Evolutionary conservation across 805 yeast species (phyloP), one percentile per base, ranked within the genome.

Genomic region (Schizosaccharomyces lindneri): DNA sequence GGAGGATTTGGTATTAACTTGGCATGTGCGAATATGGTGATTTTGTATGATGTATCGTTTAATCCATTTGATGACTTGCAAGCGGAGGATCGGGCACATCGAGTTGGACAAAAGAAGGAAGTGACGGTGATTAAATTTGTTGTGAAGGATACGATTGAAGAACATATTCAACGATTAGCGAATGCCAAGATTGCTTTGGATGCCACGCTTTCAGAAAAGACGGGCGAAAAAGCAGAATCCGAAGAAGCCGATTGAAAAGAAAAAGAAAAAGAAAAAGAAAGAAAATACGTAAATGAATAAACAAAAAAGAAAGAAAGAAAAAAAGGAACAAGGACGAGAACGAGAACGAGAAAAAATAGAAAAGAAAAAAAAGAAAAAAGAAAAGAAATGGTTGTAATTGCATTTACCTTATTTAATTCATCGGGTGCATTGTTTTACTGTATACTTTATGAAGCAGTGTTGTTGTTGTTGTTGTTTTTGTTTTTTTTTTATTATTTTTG

Each of bases 1-100:
- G 99, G 99, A 70, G 99, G 99, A 0, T 93, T 93, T 73, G 99
- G 99, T 63, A 93, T 93, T 73, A 93, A 93, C 69, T 77, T 93
- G 67, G 93, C 95, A 1, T 93, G 95, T 69, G 97, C 99, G 6
- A 90, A 87, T 69, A 81, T 83, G 64, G 98, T 93, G 1, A 78
- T 93, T 61, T 85, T 93, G 39, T 89, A 83, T 69, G 99, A 93
- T 70, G 90, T 88, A 70, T 84, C 95, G 60, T 93, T 93, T 74
- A 93, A 93, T 69, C 99, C 99, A 0, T 98, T 93, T 71, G 98
- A 93, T 71, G 99, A 93, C 69, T 85, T 84, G 69, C 99, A 93
- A 73, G 99, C 99, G 1, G 97, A 94, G 70, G 99, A 93, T 71
- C 80, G 99, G 69, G 95, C 97, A 0, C 99, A 93, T 71, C 80